Evolutionary conservation across 2,329 filamentous ascomycete species (phyloP), one percentile per base, ranked within the genome.

Genomic region (Penicillium sp.): DNA sequence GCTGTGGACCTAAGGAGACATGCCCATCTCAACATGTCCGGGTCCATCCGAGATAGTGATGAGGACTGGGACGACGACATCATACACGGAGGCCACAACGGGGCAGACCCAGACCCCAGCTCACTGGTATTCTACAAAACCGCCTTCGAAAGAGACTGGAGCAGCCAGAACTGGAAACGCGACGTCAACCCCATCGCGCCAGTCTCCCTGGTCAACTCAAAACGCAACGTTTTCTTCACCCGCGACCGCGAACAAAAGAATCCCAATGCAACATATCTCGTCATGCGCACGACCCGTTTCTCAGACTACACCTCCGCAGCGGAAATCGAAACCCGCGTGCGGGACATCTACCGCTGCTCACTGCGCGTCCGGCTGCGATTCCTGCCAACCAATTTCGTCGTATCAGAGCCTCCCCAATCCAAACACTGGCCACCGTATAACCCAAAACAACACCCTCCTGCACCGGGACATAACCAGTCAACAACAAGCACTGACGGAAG

Each of bases 361-460:
- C 61, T 79, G 41, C 73, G 77, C 8, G 70, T 79, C 41, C 66
- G 70, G 5, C 68, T 76, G 42, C 74, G 76, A 3, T 65, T 80
- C 1, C 59, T 72, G 3, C 55, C 60, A 1, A 49, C 54, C n/a
- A 45, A 54, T 13, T 41, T 51, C 4, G 13, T 38, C 13, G 14
- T 57, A 19, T 55, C 57, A 1, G 41, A 54, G 14, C 58, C 57
- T 6, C 41, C 52, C 10, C 31, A 43, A 1, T 30, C 25, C 13
- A 19, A 38, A 40, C 36, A 53, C 22, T 41, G 22, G 43, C 49
- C 46, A 14, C 29, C 47, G 33, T 18, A 18, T 29, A 27, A 56
- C 34, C 42, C 50, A 10, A 25, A 27, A 9, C 48, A 41, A 13
- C 48, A 42, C 25, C 8, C 19, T 4, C 13, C 27, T 14, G n/a